Evolutionary conservation across 2,329 filamentous ascomycete genomes (phyloP).

Genomic region (Thielaviopsis euricoi): DNA sequence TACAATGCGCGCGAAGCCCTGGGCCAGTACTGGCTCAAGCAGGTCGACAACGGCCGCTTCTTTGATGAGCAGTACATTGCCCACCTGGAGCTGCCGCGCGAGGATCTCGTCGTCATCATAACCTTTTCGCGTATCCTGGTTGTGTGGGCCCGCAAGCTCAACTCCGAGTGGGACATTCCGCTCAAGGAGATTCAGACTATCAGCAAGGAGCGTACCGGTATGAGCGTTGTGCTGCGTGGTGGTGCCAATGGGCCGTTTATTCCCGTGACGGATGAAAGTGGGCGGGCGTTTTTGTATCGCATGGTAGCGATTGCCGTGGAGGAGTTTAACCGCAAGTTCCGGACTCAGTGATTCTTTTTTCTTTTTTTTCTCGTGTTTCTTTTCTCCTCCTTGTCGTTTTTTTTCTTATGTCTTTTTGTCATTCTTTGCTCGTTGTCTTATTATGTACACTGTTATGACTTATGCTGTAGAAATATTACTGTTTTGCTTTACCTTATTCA

Average conservation of each 20-base stretch:
- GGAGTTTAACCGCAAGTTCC: conserved; percentile 49
- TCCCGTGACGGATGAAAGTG: conserved; percentile 76
- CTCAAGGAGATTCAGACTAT: conserved; percentile 95
- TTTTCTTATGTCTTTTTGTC: neutral
- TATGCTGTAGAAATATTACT: neutral
- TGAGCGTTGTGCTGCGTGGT: conserved; percentile 75
- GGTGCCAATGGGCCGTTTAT: conserved; percentile 91
- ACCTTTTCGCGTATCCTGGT: conserved; percentile 80
- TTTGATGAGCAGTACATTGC: conserved; percentile 97
- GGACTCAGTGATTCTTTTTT: conserved; percentile 14
- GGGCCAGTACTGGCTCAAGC: conserved; percentile 97
- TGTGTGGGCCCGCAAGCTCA: conserved; percentile 69
- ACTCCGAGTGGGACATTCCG: conserved; percentile 88
- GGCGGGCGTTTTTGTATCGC: conserved; percentile 44
- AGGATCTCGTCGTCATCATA: conserved; percentile 80
- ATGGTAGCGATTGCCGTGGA: conserved; percentile 51
- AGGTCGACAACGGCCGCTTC: conserved; percentile 90
- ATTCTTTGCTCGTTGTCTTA: neutral
- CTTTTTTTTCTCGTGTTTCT: neutral
- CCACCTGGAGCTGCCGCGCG: conserved; percentile 76
- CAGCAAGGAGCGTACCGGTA: conserved; percentile 84
- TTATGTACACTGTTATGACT: neutral
- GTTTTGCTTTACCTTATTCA: neutral
- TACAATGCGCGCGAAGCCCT: conserved; percentile 91
- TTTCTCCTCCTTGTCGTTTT: neutral